These are phyloP conservation scores for Kazachstania bromeliacearum DNA, from an alignment of 805 yeast species.

Conservation along the genomic window DNA sequence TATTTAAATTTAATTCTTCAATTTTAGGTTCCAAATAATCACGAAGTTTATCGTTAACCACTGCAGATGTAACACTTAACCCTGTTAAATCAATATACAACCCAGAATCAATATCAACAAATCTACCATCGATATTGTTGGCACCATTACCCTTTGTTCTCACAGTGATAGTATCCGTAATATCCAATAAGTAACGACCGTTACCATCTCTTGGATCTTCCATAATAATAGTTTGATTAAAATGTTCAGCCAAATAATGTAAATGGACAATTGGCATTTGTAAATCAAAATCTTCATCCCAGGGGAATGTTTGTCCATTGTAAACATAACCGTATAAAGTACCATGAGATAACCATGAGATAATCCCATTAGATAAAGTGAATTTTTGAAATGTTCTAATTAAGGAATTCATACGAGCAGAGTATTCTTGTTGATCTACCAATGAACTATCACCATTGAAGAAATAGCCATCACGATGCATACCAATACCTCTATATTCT, in stretches of 20 bases:
- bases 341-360: constrained; percentile 61
- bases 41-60: constrained; percentile 6
- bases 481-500: constrained; percentile 13
- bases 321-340: constrained; percentile 54
- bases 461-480: constrained; percentile 52
- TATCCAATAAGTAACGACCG: constrained; percentile 47
- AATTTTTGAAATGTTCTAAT: constrained; percentile 46
- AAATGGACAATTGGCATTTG: constrained; percentile 47
- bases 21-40: constrained; percentile 3
- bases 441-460: constrained; percentile 40
- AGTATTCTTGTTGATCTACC: constrained; percentile 6
- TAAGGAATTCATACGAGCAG: constrained; percentile 32
- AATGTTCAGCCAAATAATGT: constrained; percentile 35
- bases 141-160: constrained; percentile 48
- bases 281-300: constrained; percentile 62
- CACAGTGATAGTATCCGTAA: constrained; percentile 42
- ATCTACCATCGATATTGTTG: constrained; percentile 64
- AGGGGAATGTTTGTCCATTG: constrained; percentile 53
- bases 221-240: constrained; percentile 36
- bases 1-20: background rate
- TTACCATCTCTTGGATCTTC: constrained; percentile 44
- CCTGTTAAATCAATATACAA: constrained; percentile 68
- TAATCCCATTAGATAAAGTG: constrained; percentile 35
- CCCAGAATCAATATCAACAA: constrained; percentile 63
- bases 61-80: constrained; percentile 36